Conservation (phyloP, 1,284 basidiomycete species). For the Cryptococcus depauperatus region DNA sequence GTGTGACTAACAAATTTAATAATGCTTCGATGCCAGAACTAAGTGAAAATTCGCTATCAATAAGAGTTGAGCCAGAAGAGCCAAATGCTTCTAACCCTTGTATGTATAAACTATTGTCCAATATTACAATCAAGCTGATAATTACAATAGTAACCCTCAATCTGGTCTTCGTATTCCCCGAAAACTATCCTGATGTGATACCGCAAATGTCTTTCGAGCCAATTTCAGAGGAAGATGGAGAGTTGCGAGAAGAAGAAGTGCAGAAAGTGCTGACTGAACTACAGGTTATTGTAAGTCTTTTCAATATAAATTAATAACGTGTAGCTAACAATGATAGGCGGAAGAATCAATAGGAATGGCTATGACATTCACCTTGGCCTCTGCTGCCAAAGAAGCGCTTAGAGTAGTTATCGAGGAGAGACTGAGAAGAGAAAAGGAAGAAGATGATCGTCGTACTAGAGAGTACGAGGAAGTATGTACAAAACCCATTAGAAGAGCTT, state of each 20-base stretch:
- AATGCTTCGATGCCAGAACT: too few species aligned
- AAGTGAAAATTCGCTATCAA: constrained; percentile 70
- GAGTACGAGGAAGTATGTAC: constrained; percentile 61
- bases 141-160: constrained; percentile 59
- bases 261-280: constrained; percentile 59
- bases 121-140: background rate
- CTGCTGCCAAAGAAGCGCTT: constrained; percentile 74
- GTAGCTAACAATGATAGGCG: constrained; percentile 52
- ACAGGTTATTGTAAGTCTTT: constrained; percentile 54
- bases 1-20: too few species aligned
- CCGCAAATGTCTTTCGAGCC: constrained; percentile 65
- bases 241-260: constrained; percentile 49
- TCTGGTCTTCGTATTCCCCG: constrained; percentile 62
- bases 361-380: constrained; percentile 92
- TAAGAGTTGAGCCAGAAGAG: constrained; percentile 83
- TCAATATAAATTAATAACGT: background rate
- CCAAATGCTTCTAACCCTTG: constrained; percentile 40
- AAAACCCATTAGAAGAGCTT: background rate
- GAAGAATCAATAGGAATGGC: constrained; percentile 91
- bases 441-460: constrained; percentile 63
- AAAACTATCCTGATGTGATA: constrained; percentile 64
- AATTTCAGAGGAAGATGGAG: constrained; percentile 55
- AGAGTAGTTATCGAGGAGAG: constrained; percentile 57
- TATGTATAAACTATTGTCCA: constrained; percentile 4
- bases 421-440: constrained; percentile 53